phyloP scores from a whole-genome alignment of 169 alveolate genomes.

The Plasmodium billcollinsi region DNA sequence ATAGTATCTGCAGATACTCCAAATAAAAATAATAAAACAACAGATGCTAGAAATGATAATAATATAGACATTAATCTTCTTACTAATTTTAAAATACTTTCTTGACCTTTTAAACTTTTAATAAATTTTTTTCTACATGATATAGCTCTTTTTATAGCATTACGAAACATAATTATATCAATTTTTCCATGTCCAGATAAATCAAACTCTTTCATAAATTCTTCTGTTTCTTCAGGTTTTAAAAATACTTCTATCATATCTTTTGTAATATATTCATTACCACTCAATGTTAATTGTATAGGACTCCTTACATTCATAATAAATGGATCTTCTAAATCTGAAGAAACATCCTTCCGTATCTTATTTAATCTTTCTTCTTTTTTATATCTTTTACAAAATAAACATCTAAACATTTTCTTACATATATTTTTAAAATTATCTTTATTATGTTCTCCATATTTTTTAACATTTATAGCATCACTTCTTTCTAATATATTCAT shows the following conservation, averaged over 20 bases:
- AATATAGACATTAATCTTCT: constrained; percentile 86
- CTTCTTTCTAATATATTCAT: constrained; percentile 61
- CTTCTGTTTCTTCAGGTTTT: constrained; percentile 82
- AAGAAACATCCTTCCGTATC: constrained; percentile 41
- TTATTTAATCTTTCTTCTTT: constrained; percentile 48
- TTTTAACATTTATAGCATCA: constrained; percentile 62
- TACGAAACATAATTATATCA: constrained; percentile 81
- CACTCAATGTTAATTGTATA: constrained; percentile 43
- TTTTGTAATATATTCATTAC: constrained; percentile 65
- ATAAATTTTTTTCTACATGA: constrained; percentile 84
- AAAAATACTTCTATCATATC: constrained; percentile 80
- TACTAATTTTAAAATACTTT: constrained; percentile 87
- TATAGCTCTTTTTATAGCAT: constrained; percentile 81
- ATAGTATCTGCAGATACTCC: constrained; percentile 90
- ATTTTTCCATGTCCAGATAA: constrained; percentile 88
- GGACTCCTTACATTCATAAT: constrained; percentile 64
- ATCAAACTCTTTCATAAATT: constrained; percentile 84
- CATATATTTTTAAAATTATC: constrained; percentile 18
- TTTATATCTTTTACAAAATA: constrained; percentile 28
- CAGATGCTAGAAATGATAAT: constrained; percentile 83
- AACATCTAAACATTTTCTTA: constrained; percentile 6
- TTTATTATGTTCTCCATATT: background rate
- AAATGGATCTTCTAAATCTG: constrained; percentile 61
- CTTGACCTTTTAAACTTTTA: constrained; percentile 87
- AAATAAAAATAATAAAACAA: constrained; percentile 84